phyloP scores from a whole-genome alignment of 208 protist genomes.

The Leishmania major region DNA sequence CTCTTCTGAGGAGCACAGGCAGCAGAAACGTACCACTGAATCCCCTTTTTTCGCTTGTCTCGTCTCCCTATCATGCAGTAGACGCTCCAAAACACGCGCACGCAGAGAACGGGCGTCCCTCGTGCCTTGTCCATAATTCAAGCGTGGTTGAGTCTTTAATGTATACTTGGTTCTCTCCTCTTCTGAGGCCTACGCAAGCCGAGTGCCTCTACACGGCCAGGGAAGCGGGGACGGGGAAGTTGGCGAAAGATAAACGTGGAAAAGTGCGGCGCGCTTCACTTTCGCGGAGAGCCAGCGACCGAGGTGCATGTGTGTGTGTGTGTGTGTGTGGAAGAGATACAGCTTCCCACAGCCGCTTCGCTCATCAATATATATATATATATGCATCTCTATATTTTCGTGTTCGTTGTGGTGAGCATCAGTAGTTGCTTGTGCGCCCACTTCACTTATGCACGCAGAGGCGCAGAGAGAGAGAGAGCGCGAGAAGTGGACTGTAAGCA shows the following conservation, averaged over 20 bases:
- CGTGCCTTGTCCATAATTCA: too few relatives aligned
- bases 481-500: neutral
- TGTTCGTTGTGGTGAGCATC: neutral
- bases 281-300: neutral
- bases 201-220: neutral
- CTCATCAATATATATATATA: neutral
- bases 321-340: neutral
- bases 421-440: neutral
- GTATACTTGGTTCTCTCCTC: neutral
- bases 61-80: too few relatives aligned
- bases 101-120: too few relatives aligned
- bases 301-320: neutral
- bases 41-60: too few relatives aligned
- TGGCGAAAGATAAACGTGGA: neutral
- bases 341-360: neutral
- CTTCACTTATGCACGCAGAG: neutral
- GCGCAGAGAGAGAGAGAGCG: neutral
- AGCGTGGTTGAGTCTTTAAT: too few relatives aligned
- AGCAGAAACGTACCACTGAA: too few relatives aligned
- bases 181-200: neutral
- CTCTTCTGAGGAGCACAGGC: too few relatives aligned
- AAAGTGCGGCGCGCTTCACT: neutral
- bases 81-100: too few relatives aligned
- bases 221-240: neutral
- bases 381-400: neutral